These are phyloP conservation scores for Tetrapisispora fleetii DNA, from an alignment of 805 yeast species.

Conservation along the genomic window DNA sequence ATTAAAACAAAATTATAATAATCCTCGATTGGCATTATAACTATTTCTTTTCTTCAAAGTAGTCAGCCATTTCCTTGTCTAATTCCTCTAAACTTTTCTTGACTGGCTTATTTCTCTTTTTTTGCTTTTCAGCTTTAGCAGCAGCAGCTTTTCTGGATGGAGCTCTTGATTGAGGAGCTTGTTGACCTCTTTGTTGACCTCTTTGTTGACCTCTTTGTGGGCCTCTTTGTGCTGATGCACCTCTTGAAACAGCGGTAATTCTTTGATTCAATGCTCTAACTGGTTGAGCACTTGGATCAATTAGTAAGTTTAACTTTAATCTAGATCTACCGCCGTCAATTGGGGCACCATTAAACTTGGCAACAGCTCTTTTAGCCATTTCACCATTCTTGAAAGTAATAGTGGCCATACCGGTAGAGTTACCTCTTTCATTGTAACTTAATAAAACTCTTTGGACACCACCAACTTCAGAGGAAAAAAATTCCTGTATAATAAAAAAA, in stretches of 20 bases:
- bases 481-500: conserved; percentile 48
- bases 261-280: conserved; percentile 47
- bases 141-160: conserved; percentile 29
- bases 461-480: conserved; percentile 80
- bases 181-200: conserved; percentile 12
- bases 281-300: conserved; percentile 74
- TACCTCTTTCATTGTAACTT: conserved; percentile 78
- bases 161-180: conserved; percentile 18
- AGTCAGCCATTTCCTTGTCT: conserved; percentile 97
- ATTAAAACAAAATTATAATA: background rate
- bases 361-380: conserved; percentile 69
- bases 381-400: conserved; percentile 61
- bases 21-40: background rate
- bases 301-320: conserved; percentile 70
- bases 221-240: conserved; percentile 1
- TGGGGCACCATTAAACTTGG: conserved; percentile 84
- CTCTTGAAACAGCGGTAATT: conserved; percentile 38
- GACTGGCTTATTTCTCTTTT: conserved; percentile 34
- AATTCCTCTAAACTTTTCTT: conserved; percentile 83
- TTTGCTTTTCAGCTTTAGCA: conserved; percentile 29
- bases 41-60: conserved; percentile 45
- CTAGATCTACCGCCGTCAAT: conserved; percentile 77
- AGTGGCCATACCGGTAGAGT: conserved; percentile 86
- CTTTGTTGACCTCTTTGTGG: conserved; percentile 6
- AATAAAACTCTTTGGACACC: conserved; percentile 63